Conservation (phyloP, 805 yeast species). For the Nakazawaea anatomiae region DNA sequence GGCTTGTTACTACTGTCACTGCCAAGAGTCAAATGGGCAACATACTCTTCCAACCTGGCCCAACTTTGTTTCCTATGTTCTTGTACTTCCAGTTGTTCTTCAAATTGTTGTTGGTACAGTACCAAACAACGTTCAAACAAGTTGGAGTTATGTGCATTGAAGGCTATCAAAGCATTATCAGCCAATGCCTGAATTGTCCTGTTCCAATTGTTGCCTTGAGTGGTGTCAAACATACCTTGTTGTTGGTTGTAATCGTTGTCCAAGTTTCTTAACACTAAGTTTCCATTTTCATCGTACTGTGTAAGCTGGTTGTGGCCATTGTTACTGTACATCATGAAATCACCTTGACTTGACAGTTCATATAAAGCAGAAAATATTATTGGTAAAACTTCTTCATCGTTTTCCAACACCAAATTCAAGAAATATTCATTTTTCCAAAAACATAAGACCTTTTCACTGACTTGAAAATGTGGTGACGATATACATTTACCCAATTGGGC, state of each 20-base stretch:
- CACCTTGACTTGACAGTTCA: conserved; percentile 56
- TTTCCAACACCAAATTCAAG: conserved; percentile 82
- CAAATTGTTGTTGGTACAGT: conserved; percentile 72
- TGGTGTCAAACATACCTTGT: conserved; percentile 36
- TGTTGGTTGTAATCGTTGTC: conserved; percentile 14
- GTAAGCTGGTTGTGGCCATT: conserved; percentile 14
- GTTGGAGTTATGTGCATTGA: conserved; percentile 88
- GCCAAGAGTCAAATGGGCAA: conserved; percentile 23
- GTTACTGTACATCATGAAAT: conserved; percentile 23
- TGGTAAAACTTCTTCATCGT: conserved; percentile 88
- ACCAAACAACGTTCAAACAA: conserved; percentile 91
- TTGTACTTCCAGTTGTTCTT: conserved; percentile 63
- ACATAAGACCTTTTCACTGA: conserved; percentile 88
- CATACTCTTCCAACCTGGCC: conserved; percentile 62
- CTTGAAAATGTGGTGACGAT: conserved; percentile 94
- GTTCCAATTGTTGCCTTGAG: conserved; percentile 65
- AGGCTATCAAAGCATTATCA: conserved; percentile 82
- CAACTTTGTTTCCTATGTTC: conserved; percentile 62
- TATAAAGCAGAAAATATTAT: conserved; percentile 86
- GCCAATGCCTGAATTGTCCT: conserved; percentile 89
- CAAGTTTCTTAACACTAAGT: conserved; percentile 5
- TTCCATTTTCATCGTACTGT: conserved; percentile 10
- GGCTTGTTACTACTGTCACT: conserved; percentile 13
- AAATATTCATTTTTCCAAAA: conserved; percentile 95
- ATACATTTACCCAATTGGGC: conserved; percentile 93